Conservation (phyloP, 306 rosid genomes). For the Geum urbanum region DNA sequence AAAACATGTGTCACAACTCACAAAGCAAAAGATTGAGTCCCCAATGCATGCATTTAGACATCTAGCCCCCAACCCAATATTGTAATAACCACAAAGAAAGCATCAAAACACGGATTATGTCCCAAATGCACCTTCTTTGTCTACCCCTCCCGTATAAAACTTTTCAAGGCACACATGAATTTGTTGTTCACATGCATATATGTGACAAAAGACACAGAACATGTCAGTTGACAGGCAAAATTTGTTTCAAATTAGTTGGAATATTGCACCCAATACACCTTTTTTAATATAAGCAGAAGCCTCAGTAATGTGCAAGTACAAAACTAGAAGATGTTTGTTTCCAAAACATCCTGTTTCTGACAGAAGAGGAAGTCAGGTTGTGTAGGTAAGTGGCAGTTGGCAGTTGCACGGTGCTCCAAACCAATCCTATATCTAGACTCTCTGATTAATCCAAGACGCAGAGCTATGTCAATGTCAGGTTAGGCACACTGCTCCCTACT, state of each 20-base stretch:
- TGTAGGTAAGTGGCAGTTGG: background rate
- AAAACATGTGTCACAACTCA: background rate
- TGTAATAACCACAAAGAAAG: background rate
- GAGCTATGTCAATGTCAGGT: background rate
- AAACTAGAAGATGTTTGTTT: background rate
- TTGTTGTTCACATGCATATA: slow-evolving; percentile 12
- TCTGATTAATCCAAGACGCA: background rate
- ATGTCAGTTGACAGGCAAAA: background rate
- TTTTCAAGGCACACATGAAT: background rate
- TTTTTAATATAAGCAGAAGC: background rate
- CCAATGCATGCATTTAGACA: background rate
- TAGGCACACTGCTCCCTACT: background rate
- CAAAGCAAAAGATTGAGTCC: background rate
- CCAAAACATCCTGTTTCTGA: slow-evolving; percentile 3
- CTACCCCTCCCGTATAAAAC: background rate
- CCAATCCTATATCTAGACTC: background rate
- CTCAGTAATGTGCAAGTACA: background rate
- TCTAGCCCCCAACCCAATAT: background rate
- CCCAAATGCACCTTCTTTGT: slow-evolving; percentile 25
- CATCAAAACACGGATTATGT: slow-evolving; percentile 24
- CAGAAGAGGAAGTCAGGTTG: background rate
- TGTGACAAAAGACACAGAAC: background rate
- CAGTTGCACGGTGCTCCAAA: background rate
- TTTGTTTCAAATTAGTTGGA: no score
- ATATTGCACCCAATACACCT: no score